Percentiles rank a stretch among this genome's conserved stretches.
phyloP scores from a whole-genome alignment of 116 monocot genomes.

The Papilionanthe hybrid region DNA sequence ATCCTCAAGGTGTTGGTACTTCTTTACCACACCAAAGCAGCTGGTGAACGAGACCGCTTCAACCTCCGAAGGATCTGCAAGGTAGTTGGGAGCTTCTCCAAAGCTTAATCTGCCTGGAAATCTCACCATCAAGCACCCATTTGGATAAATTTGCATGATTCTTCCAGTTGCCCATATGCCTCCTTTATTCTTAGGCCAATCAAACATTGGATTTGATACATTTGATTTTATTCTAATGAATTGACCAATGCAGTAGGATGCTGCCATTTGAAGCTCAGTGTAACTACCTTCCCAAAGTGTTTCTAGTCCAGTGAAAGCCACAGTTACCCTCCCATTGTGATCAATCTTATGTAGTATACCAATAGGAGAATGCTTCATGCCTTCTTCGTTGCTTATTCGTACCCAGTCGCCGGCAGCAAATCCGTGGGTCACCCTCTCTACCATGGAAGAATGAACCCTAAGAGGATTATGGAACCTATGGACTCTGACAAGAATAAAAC shows the following conservation, averaged over 20 bases:
- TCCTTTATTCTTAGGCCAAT: conserved; percentile 51
- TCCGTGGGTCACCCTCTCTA: conserved; percentile 67
- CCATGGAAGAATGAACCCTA: conserved; percentile 44
- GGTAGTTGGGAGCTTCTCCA: conserved; percentile 23
- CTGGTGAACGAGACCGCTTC: conserved; percentile 65
- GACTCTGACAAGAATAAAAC: conserved; percentile 60
- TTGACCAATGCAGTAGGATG: conserved; percentile 58
- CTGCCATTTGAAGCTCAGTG: conserved; percentile 71
- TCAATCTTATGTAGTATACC: conserved; percentile 74
- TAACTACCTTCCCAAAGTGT: conserved; percentile 60
- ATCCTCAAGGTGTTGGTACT: conserved; percentile 90
- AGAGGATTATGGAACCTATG: conserved; percentile 62
- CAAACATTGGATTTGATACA: conserved; percentile 43
- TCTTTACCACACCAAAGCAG: conserved; percentile 61
- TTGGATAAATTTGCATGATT: conserved; percentile 52
- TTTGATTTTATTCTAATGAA: conserved; percentile 58
- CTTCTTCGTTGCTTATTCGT: conserved; percentile 23
- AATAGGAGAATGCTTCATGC: conserved; percentile 42
- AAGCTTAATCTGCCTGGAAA: conserved; percentile 69
- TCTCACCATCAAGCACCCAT: conserved; percentile 71
- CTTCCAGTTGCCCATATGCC: conserved; percentile 57
- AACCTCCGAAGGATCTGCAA: conserved; percentile 77
- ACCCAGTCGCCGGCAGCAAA: conserved; percentile 85
- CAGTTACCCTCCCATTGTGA: conserved; percentile 59
- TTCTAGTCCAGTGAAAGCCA: conserved; percentile 59